Evolutionary conservation across 1,284 basidiomycete species (phyloP), one percentile per base, ranked within the genome.

Genomic region (Xanthoconium separans): DNA sequence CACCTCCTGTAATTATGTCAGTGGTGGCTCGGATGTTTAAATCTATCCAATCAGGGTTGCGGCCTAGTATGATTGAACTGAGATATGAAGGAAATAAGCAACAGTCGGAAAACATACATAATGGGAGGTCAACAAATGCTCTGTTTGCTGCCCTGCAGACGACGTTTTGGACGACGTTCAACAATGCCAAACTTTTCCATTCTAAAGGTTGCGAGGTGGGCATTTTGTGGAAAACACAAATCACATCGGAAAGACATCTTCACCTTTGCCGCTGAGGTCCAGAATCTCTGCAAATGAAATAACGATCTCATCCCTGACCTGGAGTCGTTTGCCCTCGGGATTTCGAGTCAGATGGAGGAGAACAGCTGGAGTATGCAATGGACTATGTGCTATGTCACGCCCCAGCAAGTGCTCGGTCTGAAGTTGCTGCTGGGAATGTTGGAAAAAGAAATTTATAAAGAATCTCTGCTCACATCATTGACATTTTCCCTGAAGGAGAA

Each of bases 51-150:
- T 74, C 76, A 1, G 60, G 58, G 47, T 80, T 53, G 27, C 74
- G 67, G 58, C 79, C 79, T 80, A 42, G 18, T 29, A n/a, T 10
- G 2, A 39, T 22, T 33, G 8, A n/a, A 36, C 29, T 48, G n/a
- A 30, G 27, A 16, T 40, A 30, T 11, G 30, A 31, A 31, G 6
- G 20, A 20, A 13, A 30, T 9, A 34, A 15, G 31, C 9, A 2
- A 24, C 6, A 1, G 0, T 3, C 8, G 33, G 29, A 18, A 20
- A 24, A 42, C 70, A 4, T 51, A 76, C 76, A 78, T 16, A 75
- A 54, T 7, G 74, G 75, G 8, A 70, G 60, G 3, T 77, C 76
- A 33, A 77, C 70, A 48, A 77, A 73, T 9, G 70, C 47, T 12
- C 77, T 66, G 50, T 74, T 76, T 37, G 55, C 72, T 13, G 65